These are phyloP conservation scores for Irpex rosettiformis DNA, from an alignment of 1,284 basidiomycete species.

Conservation along the genomic window DNA sequence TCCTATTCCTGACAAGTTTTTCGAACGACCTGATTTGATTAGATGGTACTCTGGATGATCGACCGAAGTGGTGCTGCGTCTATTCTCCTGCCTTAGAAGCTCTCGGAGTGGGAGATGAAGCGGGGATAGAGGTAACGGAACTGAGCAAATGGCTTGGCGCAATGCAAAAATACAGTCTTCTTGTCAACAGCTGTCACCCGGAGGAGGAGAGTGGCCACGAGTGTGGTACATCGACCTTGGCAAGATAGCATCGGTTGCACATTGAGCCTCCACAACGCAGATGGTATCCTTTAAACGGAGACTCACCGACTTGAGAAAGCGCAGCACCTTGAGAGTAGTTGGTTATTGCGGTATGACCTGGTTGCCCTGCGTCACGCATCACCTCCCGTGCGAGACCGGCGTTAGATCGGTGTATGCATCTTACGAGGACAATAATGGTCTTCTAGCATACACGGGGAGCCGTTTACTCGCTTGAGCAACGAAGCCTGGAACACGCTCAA, in stretches of 20 bases:
- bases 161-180: background rate
- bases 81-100: background rate
- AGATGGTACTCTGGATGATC: background rate
- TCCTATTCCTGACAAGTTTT: background rate
- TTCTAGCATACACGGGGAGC: background rate
- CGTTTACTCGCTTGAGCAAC: background rate
- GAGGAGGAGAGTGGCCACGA: background rate
- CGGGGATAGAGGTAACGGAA: constrained; percentile 2
- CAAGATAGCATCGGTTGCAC: background rate
- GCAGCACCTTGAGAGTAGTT: background rate
- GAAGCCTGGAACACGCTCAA: background rate
- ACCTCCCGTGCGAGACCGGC: background rate
- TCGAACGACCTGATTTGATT: background rate
- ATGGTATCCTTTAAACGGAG: background rate
- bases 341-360: background rate
- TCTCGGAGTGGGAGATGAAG: background rate
- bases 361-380: background rate
- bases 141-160: background rate
- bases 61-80: background rate
- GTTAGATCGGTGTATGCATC: background rate
- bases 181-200: background rate
- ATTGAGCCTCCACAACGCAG: background rate
- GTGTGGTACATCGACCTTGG: background rate
- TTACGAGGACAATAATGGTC: background rate
- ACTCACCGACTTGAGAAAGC: background rate